phyloP scores from a whole-genome alignment of 2,329 filamentous ascomycete species.

The Blastomyces parvus region DNA sequence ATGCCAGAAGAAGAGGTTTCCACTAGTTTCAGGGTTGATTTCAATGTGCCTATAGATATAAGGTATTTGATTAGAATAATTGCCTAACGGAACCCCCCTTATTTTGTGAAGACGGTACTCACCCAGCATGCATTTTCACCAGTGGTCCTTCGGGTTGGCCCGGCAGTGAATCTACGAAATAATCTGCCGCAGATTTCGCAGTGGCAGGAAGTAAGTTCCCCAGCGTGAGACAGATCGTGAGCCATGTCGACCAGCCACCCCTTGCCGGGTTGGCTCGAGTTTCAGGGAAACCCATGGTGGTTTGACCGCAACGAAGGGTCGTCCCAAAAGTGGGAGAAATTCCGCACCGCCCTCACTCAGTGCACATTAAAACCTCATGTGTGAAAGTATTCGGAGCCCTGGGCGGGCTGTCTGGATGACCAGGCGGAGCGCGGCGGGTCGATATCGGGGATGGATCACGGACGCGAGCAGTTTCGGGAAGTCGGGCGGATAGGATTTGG shows the following conservation, averaged over 20 bases:
- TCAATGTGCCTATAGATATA: slow-evolving; percentile 65
- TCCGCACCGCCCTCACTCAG: background rate
- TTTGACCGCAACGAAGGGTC: background rate
- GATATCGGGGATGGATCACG: background rate
- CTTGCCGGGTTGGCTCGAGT: slow-evolving; percentile 17
- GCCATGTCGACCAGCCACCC: slow-evolving; percentile 1
- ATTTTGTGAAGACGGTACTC: slow-evolving; percentile 31
- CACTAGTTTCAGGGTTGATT: slow-evolving; percentile 72
- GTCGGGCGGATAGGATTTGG: background rate
- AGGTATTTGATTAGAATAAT: background rate
- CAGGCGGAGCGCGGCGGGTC: background rate
- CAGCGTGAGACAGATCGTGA: slow-evolving; percentile 7
- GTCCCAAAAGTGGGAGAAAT: background rate
- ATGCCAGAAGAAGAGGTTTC: slow-evolving; percentile 98
- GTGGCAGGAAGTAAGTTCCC: slow-evolving; percentile 7
- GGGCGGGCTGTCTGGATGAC: background rate
- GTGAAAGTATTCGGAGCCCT: background rate
- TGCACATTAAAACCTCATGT: background rate
- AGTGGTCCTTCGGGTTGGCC: slow-evolving; percentile 69
- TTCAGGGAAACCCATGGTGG: background rate
- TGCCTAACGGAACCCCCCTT: background rate
- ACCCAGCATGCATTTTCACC: slow-evolving; percentile 98
- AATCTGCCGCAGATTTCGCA: slow-evolving; percentile 57
- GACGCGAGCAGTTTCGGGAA: background rate
- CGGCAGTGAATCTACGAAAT: slow-evolving; percentile 77